phyloP scores from a whole-genome alignment of 768 basidiomycete species.

The Auricularia sp. region DNA sequence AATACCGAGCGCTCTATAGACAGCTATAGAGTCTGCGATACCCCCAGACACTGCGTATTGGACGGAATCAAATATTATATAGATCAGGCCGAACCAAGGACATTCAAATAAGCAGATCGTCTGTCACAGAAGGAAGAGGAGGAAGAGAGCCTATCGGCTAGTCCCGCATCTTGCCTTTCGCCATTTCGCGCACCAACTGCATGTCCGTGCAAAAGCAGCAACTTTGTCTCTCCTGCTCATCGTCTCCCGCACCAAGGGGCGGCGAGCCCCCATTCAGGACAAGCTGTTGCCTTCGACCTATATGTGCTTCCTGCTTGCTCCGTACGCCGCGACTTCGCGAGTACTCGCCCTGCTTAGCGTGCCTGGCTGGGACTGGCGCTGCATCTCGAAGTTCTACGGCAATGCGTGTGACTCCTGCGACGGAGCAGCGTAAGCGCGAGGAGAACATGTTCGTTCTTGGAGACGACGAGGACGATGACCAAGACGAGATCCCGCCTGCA shows the following conservation, averaged over 20 bases:
- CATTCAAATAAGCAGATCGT: too few species aligned
- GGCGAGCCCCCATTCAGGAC: constrained; percentile 36
- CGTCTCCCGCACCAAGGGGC: constrained; percentile 38
- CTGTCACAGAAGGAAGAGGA: too few species aligned
- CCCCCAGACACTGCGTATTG: too few species aligned
- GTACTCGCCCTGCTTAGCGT: constrained; percentile 66
- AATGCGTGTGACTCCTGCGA: constrained; percentile 22
- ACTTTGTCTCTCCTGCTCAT: constrained; percentile 55
- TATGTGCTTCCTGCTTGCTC: constrained; percentile 49
- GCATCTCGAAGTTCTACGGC: constrained; percentile 11
- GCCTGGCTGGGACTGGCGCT: constrained; percentile 48
- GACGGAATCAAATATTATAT: too few species aligned
- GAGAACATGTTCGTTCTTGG: constrained; percentile 57
- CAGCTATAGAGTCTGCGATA: too few species aligned
- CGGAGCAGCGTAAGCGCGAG: constrained; percentile 41
- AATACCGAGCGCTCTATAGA: too few species aligned
- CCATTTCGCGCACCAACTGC: not conserved
- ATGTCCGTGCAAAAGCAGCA: not conserved
- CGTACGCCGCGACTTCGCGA: constrained; percentile 53
- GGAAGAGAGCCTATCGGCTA: not conserved
- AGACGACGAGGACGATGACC: constrained; percentile 48
- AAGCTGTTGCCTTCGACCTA: constrained; percentile 52
- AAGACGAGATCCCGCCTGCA: constrained; percentile 21
- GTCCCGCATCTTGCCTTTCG: too few species aligned
- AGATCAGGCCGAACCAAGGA: too few species aligned